Evolutionary conservation across 352 stramenopile genomes (phyloP).

Genomic region (Saprolegnia diclina): DNA sequence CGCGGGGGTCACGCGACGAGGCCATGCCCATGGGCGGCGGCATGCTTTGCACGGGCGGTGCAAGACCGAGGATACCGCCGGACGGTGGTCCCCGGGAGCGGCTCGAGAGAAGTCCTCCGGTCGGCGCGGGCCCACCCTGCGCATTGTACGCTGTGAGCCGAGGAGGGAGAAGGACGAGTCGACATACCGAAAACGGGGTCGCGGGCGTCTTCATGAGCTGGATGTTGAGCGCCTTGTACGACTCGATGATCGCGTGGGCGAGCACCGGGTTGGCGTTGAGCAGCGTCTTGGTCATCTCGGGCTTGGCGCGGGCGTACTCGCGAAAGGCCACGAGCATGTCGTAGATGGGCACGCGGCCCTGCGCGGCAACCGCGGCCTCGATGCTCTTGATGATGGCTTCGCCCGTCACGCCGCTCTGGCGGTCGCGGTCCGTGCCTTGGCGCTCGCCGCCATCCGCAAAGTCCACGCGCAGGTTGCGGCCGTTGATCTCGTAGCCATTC

Average conservation of each 20-base stretch:
- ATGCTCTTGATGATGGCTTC: constrained; percentile 78
- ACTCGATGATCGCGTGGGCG: constrained; percentile 78
- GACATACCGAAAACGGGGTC: constrained; percentile 40
- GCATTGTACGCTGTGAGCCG: constrained; percentile 19
- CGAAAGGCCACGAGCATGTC: constrained; percentile 78
- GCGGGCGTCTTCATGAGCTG: constrained; percentile 32
- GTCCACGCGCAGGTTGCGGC: constrained; percentile 75
- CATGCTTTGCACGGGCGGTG: neutral
- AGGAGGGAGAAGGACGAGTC: neutral
- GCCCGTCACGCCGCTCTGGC: constrained; percentile 35
- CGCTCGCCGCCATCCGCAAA: constrained; percentile 68
- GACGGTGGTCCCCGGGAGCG: neutral
- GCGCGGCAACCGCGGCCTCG: constrained; percentile 56
- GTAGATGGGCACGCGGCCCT: constrained; percentile 73
- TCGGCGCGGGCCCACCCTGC: neutral
- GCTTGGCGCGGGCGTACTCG: constrained; percentile 66
- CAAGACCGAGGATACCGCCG: constrained; percentile 21
- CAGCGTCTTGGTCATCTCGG: constrained; percentile 72
- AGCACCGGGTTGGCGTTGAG: constrained; percentile 68
- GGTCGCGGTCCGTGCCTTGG: constrained; percentile 18
- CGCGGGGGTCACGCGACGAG: neutral
- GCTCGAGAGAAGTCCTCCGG: too few species aligned
- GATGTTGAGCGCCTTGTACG: constrained; percentile 80
- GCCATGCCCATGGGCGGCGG: constrained; percentile 2
- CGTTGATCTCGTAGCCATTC: constrained; percentile 80